Conservation (phyloP, 257 asterid genomes). For the Nicotiana tabacum region DNA sequence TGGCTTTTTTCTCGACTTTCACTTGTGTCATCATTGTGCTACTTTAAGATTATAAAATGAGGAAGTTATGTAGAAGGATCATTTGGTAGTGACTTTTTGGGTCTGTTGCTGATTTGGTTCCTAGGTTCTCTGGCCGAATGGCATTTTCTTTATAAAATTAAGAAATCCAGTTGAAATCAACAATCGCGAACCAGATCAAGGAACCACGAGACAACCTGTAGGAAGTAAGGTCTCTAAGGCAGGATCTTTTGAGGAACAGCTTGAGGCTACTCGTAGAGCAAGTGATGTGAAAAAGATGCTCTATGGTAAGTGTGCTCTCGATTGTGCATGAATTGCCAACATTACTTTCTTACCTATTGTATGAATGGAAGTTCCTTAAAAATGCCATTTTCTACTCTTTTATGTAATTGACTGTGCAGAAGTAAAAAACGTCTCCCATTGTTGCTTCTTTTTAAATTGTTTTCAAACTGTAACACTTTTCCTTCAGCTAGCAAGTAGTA, state of each 20-base stretch:
- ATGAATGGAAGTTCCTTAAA: neutral
- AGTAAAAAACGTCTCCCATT: neutral
- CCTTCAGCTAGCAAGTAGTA: neutral
- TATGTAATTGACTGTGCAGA: neutral
- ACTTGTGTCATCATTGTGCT: neutral
- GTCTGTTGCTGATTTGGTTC: conserved; percentile 9
- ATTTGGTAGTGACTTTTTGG: conserved; percentile 9
- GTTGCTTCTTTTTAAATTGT: neutral
- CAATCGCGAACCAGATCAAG: conserved; percentile 32
- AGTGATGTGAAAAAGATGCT: conserved; percentile 82
- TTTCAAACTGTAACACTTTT: neutral
- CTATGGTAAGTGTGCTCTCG: conserved; percentile 53
- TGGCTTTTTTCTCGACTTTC: neutral
- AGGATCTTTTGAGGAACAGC: conserved; percentile 89
- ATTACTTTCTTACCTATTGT: neutral
- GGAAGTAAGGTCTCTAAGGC: conserved; percentile 46
- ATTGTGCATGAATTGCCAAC: neutral
- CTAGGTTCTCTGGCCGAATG: conserved; percentile 95
- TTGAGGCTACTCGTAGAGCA: conserved; percentile 97
- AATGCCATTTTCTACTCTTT: neutral
- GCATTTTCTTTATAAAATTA: conserved; percentile 65
- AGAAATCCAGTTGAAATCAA: conserved; percentile 33
- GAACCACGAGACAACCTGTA: conserved; percentile 30
- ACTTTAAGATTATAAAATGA: neutral
- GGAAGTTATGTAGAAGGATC: neutral